Evolutionary conservation across 2,329 filamentous ascomycete species (phyloP), one percentile per base, ranked within the genome.

Genomic region (Emmonsia crescens): DNA sequence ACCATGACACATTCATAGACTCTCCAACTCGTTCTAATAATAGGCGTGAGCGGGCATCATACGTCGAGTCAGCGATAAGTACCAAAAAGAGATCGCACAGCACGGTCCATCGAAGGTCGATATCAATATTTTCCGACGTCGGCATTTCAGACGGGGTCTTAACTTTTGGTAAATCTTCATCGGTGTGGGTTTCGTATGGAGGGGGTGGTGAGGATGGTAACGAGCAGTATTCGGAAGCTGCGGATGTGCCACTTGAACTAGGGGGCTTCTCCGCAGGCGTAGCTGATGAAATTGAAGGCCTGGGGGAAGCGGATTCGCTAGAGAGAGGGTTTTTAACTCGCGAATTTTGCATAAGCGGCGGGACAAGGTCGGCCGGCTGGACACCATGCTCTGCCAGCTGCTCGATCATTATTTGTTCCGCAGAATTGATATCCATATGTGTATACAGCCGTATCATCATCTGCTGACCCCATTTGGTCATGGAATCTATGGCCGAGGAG

Each of bases 381-480:
- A 99, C 91, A 4, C 93, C 94, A 75, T 99, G 94, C 62, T 94
- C 89, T 14, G 89, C 88, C 62, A 99, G 80, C 75, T 99, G 94
- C 77, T 99, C 94, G 67, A 99, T 96, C 94, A 99, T 99, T 73
- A 99, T 81, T 78, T 99, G 94, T 75, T 99, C 94, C 62, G 76
- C 74, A 40, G 87, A 80, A 70, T 87, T 91, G 69, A 99, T 95
- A 63, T 99, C 94, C 94, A 99, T 99, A 75, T 99, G 94, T 14
- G 85, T 80, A 73, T 97, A 99, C 14, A 99, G 74, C 29, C 93
- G 85, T 63, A 96, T 85, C 92, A 99, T 99, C 83, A 96, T 96
- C 78, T 95, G 95, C 74, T 99, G 94, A 61, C 89, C 86, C 93
- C 93, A 99, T 89, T 96, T 96, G 74, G 88, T 88, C 78, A 89